Percentiles rank a stretch among this genome's conserved stretches.
Evolutionary conservation across 148 eudicot genomes (phyloP).

Genomic region (Fagopyrum homotropicum): DNA sequence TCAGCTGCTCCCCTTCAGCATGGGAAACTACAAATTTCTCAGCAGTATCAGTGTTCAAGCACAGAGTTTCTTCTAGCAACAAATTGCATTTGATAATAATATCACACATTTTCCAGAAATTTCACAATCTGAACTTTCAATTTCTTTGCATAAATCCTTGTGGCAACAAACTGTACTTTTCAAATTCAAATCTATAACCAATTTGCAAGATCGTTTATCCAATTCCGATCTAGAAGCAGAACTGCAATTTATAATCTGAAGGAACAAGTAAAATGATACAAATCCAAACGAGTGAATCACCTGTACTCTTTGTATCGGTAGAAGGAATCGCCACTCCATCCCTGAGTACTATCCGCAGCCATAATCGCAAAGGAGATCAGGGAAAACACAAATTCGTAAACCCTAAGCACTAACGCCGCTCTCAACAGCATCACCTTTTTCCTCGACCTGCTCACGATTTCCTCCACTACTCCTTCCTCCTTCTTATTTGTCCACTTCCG

Average conservation of each 20-base stretch:
- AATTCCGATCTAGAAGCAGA: background rate
- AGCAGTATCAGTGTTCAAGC: no score
- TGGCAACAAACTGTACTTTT: background rate
- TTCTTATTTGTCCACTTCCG: slow-evolving; percentile 25
- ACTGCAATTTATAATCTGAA: background rate
- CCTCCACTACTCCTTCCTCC: slow-evolving; percentile 24
- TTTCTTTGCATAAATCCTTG: background rate
- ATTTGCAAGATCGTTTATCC: background rate
- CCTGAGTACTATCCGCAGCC: slow-evolving; percentile 80
- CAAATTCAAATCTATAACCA: background rate
- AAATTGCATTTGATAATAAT: no score
- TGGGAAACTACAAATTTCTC: background rate
- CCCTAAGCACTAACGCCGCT: slow-evolving; percentile 56
- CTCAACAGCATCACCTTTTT: slow-evolving; percentile 35
- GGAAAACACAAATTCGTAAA: slow-evolving; percentile 51
- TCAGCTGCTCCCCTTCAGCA: background rate
- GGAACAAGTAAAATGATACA: background rate
- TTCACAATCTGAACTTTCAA: background rate
- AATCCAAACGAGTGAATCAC: slow-evolving; percentile 21
- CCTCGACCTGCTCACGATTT: slow-evolving; percentile 28
- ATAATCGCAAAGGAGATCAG: slow-evolving; percentile 71
- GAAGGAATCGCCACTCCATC: slow-evolving; percentile 94
- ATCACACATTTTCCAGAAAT: background rate
- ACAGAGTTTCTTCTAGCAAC: no score
- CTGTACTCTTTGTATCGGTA: slow-evolving; percentile 87